Percentiles rank a stretch among this genome's conserved stretches.
Evolutionary conservation across 148 eudicot species (phyloP).

Genomic region (Fagopyrum tataricum): DNA sequence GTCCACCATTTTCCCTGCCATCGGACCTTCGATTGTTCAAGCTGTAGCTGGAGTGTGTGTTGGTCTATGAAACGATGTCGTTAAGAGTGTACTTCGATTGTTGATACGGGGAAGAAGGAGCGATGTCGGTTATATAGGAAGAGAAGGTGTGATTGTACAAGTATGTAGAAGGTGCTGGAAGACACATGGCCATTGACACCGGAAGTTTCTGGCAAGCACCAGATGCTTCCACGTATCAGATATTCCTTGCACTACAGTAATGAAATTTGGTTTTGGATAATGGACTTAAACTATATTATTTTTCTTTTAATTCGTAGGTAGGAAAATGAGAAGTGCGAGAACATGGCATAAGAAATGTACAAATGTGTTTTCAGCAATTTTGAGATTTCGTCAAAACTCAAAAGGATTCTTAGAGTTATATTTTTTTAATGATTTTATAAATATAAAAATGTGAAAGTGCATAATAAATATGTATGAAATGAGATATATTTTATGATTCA

Average conservation of each 20-base stretch:
- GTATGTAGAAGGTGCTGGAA: slow-evolving; percentile 4
- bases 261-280: background rate
- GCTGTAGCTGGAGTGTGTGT: no score
- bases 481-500: no score
- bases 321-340: no score
- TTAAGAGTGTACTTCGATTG: background rate
- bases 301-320: no score
- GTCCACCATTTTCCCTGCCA: slow-evolving; percentile 15
- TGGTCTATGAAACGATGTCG: background rate
- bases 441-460: no score
- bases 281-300: background rate
- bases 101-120: background rate
- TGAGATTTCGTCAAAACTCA: no score
- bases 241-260: no score
- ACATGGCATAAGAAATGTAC: no score
- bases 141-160: background rate
- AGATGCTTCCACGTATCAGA: background rate
- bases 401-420: no score
- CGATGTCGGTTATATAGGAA: background rate
- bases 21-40: background rate
- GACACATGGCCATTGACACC: background rate
- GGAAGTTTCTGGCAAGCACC: background rate
- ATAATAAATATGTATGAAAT: no score
- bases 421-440: no score
- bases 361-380: no score